Conservation (phyloP, 2,329 filamentous ascomycete species). For the Phialophora macrospora region DNA sequence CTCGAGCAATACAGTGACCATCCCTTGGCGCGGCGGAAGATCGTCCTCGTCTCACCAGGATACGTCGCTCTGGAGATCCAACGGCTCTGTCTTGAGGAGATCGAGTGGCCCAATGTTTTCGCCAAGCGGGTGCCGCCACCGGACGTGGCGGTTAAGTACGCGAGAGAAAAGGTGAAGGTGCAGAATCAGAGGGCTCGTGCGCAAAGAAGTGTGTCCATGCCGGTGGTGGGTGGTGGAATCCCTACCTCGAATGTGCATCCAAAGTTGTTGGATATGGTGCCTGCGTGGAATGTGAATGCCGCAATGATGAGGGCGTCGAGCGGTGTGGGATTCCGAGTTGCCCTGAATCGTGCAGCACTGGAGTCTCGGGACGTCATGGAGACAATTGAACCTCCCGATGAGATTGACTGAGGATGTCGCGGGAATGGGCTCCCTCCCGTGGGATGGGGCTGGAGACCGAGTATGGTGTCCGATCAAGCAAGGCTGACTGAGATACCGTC, state of each 20-base stretch:
- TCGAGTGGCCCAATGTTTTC: conserved; percentile 29
- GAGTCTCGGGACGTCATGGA: neutral
- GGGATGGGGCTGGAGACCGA: neutral
- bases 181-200: conserved; percentile 6
- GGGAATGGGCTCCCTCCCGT: too few species aligned
- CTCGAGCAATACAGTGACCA: conserved; percentile 37
- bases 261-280: conserved; percentile 20
- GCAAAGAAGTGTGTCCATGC: conserved; percentile 9
- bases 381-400: conserved; percentile 6
- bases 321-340: conserved; percentile 18
- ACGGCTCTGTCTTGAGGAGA: conserved; percentile 15
- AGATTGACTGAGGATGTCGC: conserved; percentile 17
- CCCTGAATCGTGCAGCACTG: neutral
- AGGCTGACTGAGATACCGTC: neutral
- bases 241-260: conserved; percentile 7
- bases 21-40: conserved; percentile 30
- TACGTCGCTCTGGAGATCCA: conserved; percentile 32
- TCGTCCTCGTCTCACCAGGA: conserved; percentile 35
- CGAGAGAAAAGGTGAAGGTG: conserved; percentile 12
- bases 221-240: neutral
- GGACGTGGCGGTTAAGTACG: conserved; percentile 9
- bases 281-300: conserved; percentile 20
- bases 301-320: conserved; percentile 21
- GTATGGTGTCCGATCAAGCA: neutral
- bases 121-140: conserved; percentile 4